Conservation (phyloP, 164 flowering plant genomes). For the Protea cynaroides region DNA sequence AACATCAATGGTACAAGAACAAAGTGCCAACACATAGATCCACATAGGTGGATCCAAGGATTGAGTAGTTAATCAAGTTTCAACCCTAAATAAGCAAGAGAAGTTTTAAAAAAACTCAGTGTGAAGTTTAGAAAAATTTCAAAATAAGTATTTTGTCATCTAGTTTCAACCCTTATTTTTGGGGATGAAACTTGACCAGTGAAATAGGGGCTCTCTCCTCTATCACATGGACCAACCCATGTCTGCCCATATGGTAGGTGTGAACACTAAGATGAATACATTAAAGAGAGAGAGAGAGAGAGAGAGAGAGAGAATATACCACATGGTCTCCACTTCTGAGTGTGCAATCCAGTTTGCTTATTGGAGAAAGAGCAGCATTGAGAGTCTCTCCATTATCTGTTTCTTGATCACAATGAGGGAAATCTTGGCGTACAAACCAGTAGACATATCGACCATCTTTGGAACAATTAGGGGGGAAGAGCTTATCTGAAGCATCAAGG, state of each 20-base stretch:
- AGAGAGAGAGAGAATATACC: conserved; percentile 32
- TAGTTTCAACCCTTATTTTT: no score
- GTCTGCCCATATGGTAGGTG: neutral
- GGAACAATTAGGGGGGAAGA: conserved; percentile 21
- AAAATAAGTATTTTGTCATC: no score
- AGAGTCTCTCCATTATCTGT: conserved; percentile 18
- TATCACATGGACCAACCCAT: no score
- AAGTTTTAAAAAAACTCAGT: no score
- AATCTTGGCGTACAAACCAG: conserved; percentile 50
- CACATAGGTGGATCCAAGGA: no score
- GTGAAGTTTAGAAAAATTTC: no score
- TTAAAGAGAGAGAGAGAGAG: neutral
- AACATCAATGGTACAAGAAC: no score
- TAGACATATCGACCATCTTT: conserved; percentile 53
- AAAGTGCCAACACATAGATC: no score
- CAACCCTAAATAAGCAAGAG: no score
- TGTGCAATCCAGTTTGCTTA: conserved; percentile 33
- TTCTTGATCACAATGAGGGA: conserved; percentile 10
- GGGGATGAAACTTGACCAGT: no score
- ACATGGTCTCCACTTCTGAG: conserved; percentile 82
- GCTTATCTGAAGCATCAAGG: conserved; percentile 54
- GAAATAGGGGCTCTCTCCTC: neutral
- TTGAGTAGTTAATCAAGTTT: no score
- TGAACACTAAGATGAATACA: neutral
- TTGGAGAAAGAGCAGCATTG: conserved; percentile 19